Base-by-base conservation (phyloP, 2,329 filamentous ascomycete species). In the Talaromyces sp. region DNA sequence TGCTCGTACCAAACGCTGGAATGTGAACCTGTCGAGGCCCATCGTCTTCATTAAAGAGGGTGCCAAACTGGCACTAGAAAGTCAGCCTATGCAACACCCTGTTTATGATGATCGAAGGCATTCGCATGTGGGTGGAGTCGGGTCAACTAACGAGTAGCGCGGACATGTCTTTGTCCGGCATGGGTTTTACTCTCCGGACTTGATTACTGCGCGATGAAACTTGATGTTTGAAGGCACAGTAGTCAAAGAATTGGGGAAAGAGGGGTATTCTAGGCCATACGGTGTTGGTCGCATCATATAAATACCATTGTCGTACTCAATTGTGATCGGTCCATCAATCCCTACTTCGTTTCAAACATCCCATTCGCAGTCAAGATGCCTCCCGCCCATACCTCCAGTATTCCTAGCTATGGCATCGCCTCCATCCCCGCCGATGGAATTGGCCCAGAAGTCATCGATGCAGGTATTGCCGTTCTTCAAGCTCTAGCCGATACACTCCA, bases 341-440 rank as follows among this genome's bases (percentile, higher is more conserved):
- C 6, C 8, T 18, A 5, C 23, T 42, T n/a, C 31, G 8, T 23
- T 16, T 16, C 8, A 40, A n/a, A 16, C 23, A 39, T 11, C 2
- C 9, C 52, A 37, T 21, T 18, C 1, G 14, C 12, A 14, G 37
- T 37, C 35, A 56, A 44, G 5, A 61, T 61, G 59, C 46, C 50
- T 42, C 48, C 58, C n/a, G 35, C 23, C 23, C 37, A 33, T 44
- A 21, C n/a, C n/a, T 25, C 16, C 9, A 37, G 8, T 42, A 56
- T 46, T 18, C 35, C 63, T 16, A 61, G 71, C 12, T 81, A 83
- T 68, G 78, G 71, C 58, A 42, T 57, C 14, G 54, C 35, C 2
- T 57, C 54, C 21, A 86, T 89, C 65, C 86, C 87, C 0, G 88
- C 85, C 7, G 88, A 90, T 69, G 88, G 88, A 60, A 90, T 90